Conservation (phyloP, 2,329 filamentous ascomycete species). For the Penicillium sp. region DNA sequence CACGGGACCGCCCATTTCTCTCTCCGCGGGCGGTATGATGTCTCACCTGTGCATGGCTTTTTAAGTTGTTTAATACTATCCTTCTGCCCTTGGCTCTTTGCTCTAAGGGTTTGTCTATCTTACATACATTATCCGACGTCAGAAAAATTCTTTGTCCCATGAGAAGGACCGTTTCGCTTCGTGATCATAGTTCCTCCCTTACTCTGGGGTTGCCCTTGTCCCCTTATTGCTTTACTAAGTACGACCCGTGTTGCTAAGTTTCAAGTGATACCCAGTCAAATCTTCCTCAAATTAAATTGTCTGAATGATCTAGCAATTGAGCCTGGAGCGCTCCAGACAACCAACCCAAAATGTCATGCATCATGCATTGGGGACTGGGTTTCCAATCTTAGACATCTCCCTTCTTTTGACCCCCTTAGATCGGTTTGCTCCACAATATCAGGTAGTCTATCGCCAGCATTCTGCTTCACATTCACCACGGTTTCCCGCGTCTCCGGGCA, state of each 20-base stretch:
- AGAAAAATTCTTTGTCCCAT: not conserved
- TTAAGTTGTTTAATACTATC: conserved; percentile 30
- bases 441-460: not conserved
- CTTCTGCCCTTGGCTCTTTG: conserved; percentile 9
- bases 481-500: conserved; percentile 4
- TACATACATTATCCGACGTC: not conserved
- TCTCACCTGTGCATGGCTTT: conserved; percentile 19
- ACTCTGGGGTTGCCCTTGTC: no score
- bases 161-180: not conserved
- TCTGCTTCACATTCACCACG: not conserved
- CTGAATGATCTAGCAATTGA: not conserved
- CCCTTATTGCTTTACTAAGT: not conserved
- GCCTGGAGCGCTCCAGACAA: not conserved
- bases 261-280: not conserved
- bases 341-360: not conserved
- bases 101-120: conserved; percentile 6
- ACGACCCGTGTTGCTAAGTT: no score
- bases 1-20: conserved; percentile 20
- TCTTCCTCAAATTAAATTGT: no score
- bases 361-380: not conserved
- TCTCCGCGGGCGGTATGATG: conserved; percentile 13
- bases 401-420: not conserved
- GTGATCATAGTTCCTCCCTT: not conserved
- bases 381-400: not conserved
- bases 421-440: conserved; percentile 8